Percentiles rank a stretch among this genome's conserved stretches.
phyloP scores from a whole-genome alignment of 139 green algal genomes.

The Trebouxia sp. region DNA sequence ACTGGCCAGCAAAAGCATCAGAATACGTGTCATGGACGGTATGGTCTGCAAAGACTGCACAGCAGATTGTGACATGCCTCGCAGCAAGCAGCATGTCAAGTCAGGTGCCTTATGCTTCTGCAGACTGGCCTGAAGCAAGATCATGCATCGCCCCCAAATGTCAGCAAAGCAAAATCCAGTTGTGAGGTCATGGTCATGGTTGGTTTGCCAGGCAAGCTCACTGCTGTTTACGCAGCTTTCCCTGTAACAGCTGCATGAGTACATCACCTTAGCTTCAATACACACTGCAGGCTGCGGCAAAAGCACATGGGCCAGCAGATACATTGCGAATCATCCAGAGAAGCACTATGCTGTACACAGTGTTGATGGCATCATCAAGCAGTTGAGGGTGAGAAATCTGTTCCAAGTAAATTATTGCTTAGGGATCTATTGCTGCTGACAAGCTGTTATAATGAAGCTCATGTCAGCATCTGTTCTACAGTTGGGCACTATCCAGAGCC shows the following conservation, averaged over 20 bases:
- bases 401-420: not conserved
- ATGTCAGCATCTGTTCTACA: not conserved
- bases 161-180: not conserved
- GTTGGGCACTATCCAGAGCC: not conserved
- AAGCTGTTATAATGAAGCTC: no score
- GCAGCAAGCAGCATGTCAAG: not conserved
- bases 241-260: no score
- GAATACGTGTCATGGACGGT: not conserved
- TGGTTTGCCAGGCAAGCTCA: conserved; percentile 1
- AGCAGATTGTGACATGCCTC: no score
- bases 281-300: conserved; percentile 49
- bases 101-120: not conserved
- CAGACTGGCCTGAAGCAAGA: not conserved
- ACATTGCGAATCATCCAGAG: conserved; percentile 5
- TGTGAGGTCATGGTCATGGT: conserved; percentile 14
- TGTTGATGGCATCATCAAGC: not conserved
- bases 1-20: not conserved
- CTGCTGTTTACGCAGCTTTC: not conserved
- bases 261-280: not conserved
- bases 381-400: not conserved
- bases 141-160: not conserved
- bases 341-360: conserved; percentile 13
- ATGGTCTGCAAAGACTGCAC: no score
- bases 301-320: conserved; percentile 47
- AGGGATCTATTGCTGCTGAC: not conserved